phyloP scores from a whole-genome alignment of 495 filamentous ascomycete species.

The Lasiosphaeria miniovina region DNA sequence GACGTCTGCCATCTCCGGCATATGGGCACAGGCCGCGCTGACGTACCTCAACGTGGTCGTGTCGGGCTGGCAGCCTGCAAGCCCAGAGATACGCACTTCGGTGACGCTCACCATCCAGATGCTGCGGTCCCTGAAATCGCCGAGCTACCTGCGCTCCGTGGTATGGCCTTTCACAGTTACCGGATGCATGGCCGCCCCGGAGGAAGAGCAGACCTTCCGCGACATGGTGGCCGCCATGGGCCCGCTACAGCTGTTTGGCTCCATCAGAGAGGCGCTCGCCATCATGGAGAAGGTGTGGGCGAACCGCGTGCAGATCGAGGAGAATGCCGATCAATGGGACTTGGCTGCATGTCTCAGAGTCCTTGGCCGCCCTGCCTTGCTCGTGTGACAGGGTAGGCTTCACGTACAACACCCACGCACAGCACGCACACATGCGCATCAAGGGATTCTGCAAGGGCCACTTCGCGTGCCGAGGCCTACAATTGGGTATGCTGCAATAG shows the following conservation, averaged over 20 bases:
- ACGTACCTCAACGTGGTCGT: conserved; percentile 50
- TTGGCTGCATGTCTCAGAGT: conserved; percentile 39
- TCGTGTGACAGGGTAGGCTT: conserved; percentile 28
- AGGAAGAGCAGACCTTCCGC: conserved; percentile 41
- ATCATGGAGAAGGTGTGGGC: conserved; percentile 53
- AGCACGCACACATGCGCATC: too few relatives aligned
- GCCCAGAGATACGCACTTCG: conserved; percentile 34
- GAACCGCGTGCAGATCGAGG: conserved; percentile 31
- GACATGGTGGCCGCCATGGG: conserved; percentile 37
- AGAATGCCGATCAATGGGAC: conserved; percentile 34
- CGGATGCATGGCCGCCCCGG: conserved; percentile 48
- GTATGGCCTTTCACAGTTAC: conserved; percentile 53
- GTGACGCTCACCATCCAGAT: conserved; percentile 36
- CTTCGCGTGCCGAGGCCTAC: too few relatives aligned
- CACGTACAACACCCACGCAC: too few relatives aligned
- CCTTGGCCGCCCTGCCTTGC: conserved; percentile 35
- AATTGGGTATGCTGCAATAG: too few relatives aligned
- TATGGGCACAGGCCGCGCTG: conserved; percentile 50
- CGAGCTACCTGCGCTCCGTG: conserved; percentile 36
- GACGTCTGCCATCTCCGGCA: conserved; percentile 22
- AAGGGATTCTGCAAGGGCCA: too few relatives aligned
- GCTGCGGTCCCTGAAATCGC: conserved; percentile 26
- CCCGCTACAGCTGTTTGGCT: conserved; percentile 43
- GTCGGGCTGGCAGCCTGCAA: conserved; percentile 52
- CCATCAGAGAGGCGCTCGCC: conserved; percentile 44